Conservation (phyloP, 179 eudicot genomes). For the Vitellaria paradoxa region DNA sequence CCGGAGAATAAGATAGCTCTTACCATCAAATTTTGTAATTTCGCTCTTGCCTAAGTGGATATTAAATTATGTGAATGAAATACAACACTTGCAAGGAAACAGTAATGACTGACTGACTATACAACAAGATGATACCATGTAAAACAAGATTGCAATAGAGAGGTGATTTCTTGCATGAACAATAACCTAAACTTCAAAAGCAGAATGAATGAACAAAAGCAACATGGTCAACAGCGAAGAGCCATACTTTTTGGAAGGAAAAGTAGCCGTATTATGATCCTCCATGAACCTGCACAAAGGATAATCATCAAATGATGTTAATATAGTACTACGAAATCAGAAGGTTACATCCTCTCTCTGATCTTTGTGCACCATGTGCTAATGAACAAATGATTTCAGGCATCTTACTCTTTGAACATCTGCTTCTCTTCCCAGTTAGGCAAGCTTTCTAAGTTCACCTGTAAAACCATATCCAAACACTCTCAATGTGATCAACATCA, state of each 20-base stretch:
- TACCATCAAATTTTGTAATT: too few relatives aligned
- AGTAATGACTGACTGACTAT: too few relatives aligned
- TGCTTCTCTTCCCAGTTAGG: conserved; percentile 97
- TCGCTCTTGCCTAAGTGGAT: background rate
- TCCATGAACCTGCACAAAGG: conserved; percentile 83
- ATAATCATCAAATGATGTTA: background rate
- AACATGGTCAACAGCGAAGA: conserved; percentile 7
- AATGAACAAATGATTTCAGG: background rate
- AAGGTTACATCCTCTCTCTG: background rate
- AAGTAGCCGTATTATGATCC: conserved; percentile 92
- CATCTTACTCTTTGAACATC: conserved; percentile 85
- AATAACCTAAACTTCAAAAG: background rate
- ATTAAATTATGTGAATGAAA: background rate
- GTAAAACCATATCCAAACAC: background rate
- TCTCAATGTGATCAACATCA: conserved; percentile 3
- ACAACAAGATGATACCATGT: background rate
- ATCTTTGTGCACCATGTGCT: background rate
- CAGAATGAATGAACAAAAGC: background rate
- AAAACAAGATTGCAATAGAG: background rate
- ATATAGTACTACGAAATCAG: background rate
- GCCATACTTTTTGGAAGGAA: conserved; percentile 90
- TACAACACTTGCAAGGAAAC: background rate
- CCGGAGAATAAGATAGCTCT: background rate
- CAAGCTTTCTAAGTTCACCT: conserved; percentile 95
- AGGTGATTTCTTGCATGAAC: too few relatives aligned